A percentile compares a stretch with the other conserved stretches of the same genome.
Evolutionary conservation across 306 rosid species (phyloP).

Genomic region (Trifolium pratense): DNA sequence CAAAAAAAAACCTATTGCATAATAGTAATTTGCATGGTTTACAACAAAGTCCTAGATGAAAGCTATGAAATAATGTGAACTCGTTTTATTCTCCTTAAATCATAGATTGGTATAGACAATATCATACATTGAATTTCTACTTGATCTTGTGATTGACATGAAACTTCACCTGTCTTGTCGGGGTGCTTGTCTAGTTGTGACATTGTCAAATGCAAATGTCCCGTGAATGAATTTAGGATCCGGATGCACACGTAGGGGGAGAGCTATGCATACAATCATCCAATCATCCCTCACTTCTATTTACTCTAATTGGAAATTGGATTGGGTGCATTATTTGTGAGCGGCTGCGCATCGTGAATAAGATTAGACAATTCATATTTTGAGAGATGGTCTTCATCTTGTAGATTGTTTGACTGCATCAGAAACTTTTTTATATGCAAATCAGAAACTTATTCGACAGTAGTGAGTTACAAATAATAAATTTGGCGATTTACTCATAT

Average conservation of each 20-base stretch:
- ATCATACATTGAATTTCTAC: conserved; percentile 25
- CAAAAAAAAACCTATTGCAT: too few species aligned
- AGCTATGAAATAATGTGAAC: not conserved
- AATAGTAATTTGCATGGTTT: conserved; percentile 6
- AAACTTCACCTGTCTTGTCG: not conserved
- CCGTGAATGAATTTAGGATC: conserved; percentile 37
- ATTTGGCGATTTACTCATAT: too few species aligned
- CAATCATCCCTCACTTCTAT: not conserved
- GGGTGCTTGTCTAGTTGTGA: conserved; percentile 29
- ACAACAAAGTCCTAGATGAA: not conserved
- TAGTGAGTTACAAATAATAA: too few species aligned
- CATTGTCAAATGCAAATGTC: conserved; percentile 45
- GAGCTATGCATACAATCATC: not conserved
- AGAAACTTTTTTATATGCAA: too few species aligned
- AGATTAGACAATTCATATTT: too few species aligned
- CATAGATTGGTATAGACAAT: conserved; percentile 8
- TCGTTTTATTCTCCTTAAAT: not conserved
- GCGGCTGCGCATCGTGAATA: too few species aligned
- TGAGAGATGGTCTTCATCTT: too few species aligned
- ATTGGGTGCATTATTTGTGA: too few species aligned
- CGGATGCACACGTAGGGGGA: not conserved
- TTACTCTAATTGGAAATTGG: not conserved
- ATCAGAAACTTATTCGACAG: too few species aligned
- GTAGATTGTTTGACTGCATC: too few species aligned
- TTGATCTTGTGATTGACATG: conserved; percentile 32